Base-by-base conservation (phyloP, 441 rosid genomes). In the Biscutella laevigata region DNA sequence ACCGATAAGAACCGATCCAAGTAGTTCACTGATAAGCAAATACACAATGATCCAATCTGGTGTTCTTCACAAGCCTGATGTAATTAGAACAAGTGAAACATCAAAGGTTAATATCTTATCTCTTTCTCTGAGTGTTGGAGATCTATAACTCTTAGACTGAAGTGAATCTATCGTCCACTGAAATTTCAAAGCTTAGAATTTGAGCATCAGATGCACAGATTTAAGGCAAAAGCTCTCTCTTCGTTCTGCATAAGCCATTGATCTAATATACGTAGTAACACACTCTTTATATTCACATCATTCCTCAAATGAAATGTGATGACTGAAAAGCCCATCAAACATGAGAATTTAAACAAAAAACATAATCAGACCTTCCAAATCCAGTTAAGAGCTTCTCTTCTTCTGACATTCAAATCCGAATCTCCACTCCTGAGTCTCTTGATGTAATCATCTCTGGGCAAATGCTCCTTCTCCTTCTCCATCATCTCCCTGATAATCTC, bases 1-100 rank as follows among this genome's bases (percentile, higher is more conserved):
- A 71, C 59, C 12, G 94, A 84, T 50, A 84, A 82, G 63, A 87
- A 82, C 16, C 95, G 84, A 65, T 87, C 94, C 28, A 87, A 74
- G 77, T 78, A 87, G 67, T 87, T 84, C 64, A 80, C 30, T 10
- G 88, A 56, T 30, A 84, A 87, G 24, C 78, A 60, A 32, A 82
- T 70, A 49, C 92, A 83, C 15, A 62, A 53, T 35, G 83, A 77
- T 48, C 74, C 57, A 74, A 84, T 84, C 14, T 40, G 51, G 57
- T 80, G 77, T 62, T 67, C 68, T 11, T 74, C 83, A 77, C 79
- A 75, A 68, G 86, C 95, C 84, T 87, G 74, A 70, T 19, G 29
- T 6, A 9, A 25, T 53, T 0, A 46, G 11, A 53, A 61, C 40
- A 46, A 32, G 6, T 59, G 11, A 33, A 35, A 37, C 44, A 25